Evolutionary conservation across 2,329 filamentous ascomycete species (phyloP).

Genomic region (Chaetomium sp.): DNA sequence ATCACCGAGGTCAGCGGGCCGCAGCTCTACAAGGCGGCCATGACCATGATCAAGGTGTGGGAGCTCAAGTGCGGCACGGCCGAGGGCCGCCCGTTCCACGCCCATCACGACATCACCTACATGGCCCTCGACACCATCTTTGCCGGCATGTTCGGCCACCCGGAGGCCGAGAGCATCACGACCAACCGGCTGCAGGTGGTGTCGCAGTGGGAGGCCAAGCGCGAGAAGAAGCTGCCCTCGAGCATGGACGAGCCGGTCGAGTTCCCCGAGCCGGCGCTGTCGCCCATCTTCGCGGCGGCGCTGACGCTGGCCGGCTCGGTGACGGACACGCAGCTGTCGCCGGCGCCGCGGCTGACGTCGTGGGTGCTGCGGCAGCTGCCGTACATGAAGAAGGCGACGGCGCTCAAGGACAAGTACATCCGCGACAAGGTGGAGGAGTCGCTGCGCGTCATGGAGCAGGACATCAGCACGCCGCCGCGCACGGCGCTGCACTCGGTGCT

Average conservation of each 20-base stretch:
- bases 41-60: conserved; percentile 42
- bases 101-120: conserved; percentile 39
- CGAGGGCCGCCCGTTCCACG: conserved; percentile 39
- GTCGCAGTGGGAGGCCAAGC: neutral
- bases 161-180: conserved; percentile 35
- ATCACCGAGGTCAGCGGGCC: conserved; percentile 41
- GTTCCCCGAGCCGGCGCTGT: conserved; percentile 35
- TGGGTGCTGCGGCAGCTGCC: conserved; percentile 38
- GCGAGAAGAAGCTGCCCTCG: neutral
- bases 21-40: conserved; percentile 39
- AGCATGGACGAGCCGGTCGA: conserved; percentile 32
- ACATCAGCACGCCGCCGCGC: conserved; percentile 28
- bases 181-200: conserved; percentile 9
- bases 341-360: conserved; percentile 36
- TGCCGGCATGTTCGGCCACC: conserved; percentile 38
- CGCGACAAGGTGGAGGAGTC: conserved; percentile 34
- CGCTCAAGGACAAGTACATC: conserved; percentile 39
- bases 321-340: conserved; percentile 38
- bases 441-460: conserved; percentile 28
- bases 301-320: conserved; percentile 38
- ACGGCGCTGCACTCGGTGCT: conserved; percentile 42
- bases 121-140: conserved; percentile 41
- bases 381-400: conserved; percentile 37
- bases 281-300: conserved; percentile 34
- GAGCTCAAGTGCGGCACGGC: conserved; percentile 39